Evolutionary conservation across 768 basidiomycete genomes (phyloP).

Genomic region (Tricholomella constricta): DNA sequence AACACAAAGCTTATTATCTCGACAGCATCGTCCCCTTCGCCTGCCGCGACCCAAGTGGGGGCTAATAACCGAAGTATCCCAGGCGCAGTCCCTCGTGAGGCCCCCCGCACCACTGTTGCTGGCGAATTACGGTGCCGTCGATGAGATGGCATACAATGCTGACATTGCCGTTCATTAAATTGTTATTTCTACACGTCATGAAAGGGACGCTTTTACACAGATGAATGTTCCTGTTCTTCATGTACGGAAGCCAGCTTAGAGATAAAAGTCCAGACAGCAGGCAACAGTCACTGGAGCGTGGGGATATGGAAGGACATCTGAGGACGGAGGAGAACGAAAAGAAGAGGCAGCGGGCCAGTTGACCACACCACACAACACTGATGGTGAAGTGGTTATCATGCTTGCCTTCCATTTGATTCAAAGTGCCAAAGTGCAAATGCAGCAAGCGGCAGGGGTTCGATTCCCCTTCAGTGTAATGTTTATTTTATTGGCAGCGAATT

Average conservation of each 20-base stretch:
- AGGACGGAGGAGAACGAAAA: background rate
- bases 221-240: conserved; percentile 7
- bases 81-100: conserved; percentile 21
- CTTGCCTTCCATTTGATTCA: conserved; percentile 90
- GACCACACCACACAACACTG: too few relatives aligned
- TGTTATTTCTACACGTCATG: background rate
- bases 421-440: too few relatives aligned
- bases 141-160: background rate
- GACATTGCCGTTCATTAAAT: background rate
- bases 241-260: too few relatives aligned
- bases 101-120: too few relatives aligned
- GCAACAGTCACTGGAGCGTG: background rate
- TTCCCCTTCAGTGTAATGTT: conserved; percentile 71
- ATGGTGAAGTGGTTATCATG: conserved; percentile 94
- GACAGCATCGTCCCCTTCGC: conserved; percentile 2
- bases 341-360: too few relatives aligned
- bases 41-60: background rate
- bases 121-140: too few relatives aligned
- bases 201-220: background rate
- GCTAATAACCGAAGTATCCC: conserved; percentile 16
- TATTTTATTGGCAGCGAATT: too few relatives aligned
- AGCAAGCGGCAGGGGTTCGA: conserved; percentile 79
- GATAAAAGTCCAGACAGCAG: background rate
- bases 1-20: background rate
- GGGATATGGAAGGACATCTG: background rate